Base-by-base conservation (phyloP, 768 basidiomycete species). In the Tremella yokohamensis region DNA sequence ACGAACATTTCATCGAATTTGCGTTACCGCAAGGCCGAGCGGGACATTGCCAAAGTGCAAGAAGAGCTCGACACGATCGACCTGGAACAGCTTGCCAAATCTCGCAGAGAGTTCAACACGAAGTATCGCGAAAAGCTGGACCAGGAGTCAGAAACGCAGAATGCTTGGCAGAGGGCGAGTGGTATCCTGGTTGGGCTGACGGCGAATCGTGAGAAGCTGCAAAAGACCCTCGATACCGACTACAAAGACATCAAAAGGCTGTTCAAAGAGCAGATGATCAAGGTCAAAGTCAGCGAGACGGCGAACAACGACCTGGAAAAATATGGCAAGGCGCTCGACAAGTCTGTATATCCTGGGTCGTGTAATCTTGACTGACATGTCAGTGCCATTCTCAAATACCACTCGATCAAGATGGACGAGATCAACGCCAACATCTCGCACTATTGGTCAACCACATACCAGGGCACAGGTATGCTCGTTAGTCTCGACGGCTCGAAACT, bases 331-430 rank as follows among this genome's bases (percentile, higher is more conserved):
- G 96, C 96, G 1, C 78, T 99, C 49, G 96, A 99, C 79, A 94
- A 88, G 94, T 97, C 64, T 64, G 86, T 73, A 20, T 49, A 37
- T 18, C 19, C 39, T 18, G 24, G 72, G 52, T 78, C 61, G 34
- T 45, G 40, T 40, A 47, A 53, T 19, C 19, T 29, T 61, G 13
- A 8, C 39, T 15, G 38, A 40, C 16, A 63, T 2, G 1, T 13
- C 57, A 97, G 94, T 65, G 96, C 93, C 40, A 98, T 99, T 76
- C 96, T 99, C 90, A 90, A 90, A 77, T 99, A 97, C 70, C 96
- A 99, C 71, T 80, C 85, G 13, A 81, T 96, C 67, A 99, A 99
- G 79, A 96, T 98, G 96, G 90, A 93, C 76, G 96, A 99, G 80
- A 92, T 99, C 68, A 99, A 99, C 70, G 92, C 96, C 69, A 93